Evolutionary conservation across 441 rosid genomes (phyloP).

Genomic region (Corymbia calophylla): DNA sequence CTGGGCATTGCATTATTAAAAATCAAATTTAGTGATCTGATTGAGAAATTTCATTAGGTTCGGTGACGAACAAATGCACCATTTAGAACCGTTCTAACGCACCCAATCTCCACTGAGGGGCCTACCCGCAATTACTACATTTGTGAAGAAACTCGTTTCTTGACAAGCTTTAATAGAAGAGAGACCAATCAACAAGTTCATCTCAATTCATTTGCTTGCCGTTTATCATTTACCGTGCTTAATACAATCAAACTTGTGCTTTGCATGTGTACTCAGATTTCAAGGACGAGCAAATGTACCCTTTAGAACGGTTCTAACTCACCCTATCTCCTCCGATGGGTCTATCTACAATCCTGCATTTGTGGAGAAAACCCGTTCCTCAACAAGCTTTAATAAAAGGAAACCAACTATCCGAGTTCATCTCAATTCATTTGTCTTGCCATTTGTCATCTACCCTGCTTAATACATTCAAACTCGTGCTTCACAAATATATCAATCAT

Average conservation of each 20-base stretch:
- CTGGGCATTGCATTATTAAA: not conserved
- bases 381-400: accelerated
- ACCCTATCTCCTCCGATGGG: too few relatives aligned
- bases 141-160: not conserved
- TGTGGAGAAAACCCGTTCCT: too few relatives aligned
- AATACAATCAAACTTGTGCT: not conserved
- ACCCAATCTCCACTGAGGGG: not conserved
- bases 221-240: not conserved
- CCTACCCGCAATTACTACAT: not conserved
- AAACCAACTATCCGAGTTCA: not conserved
- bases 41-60: not conserved
- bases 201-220: not conserved
- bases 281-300: too few relatives aligned
- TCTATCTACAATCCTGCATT: too few relatives aligned
- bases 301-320: too few relatives aligned
- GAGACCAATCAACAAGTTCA: not conserved
- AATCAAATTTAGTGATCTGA: not conserved
- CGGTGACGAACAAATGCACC: not conserved
- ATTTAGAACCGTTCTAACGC: not conserved
- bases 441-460: not conserved
- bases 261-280: not conserved
- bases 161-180: not conserved
- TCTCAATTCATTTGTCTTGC: not conserved
- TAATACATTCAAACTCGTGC: not conserved
- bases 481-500: not conserved